Base-by-base conservation (phyloP, 78 protist genomes). In the Planoprotostelium fungivorum region DNA sequence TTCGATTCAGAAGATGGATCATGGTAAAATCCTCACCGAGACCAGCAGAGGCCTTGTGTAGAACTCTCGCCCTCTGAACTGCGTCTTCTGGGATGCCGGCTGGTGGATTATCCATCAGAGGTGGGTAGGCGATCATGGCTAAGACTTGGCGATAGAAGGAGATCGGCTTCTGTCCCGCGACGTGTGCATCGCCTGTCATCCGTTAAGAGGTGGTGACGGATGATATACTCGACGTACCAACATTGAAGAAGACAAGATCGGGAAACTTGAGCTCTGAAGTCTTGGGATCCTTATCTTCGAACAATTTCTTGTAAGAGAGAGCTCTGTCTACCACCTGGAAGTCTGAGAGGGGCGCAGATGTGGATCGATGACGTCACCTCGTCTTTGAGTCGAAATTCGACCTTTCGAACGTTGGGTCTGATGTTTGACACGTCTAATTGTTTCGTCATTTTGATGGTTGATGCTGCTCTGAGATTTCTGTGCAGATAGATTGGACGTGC, bases 71-170 rank as follows among this genome's bases (percentile, higher is more conserved):
- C 16, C 73, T 51, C 73, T 51, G 31, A 16, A 51, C 73, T 25
- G 16, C 73, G 16, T 51, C 73, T 51, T 51, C 31, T 25, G 73
- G 73, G 73, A 51, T 51, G 5, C 73, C 86, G n/a, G 87, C 28
- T 36, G 35, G 37, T 36, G 89, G 87, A 35, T 86, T 39, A 38
- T 92, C 84, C 28, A 95, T 28, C 0, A 97, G 88, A 1, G 38
- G 89, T 29, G 96, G 96, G 88, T 73, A 87, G 37, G 88, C 91
- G 34, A 92, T 37, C 37, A 96, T 83, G 1, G 98, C 63, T 23
- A 95, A 38, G 1, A 98, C 99, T 92, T 99, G 97, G 9, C 99
- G 96, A 89, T 91, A 89, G 86, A 95, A 99, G 5, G 99, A 91
- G 35, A 99, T 51, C 5, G 99, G 99, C 90, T 85, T 5, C 93